Percentiles rank a stretch among this genome's conserved stretches.
phyloP scores from a whole-genome alignment of 2,329 filamentous ascomycete species.

The Diplodia sapinea region DNA sequence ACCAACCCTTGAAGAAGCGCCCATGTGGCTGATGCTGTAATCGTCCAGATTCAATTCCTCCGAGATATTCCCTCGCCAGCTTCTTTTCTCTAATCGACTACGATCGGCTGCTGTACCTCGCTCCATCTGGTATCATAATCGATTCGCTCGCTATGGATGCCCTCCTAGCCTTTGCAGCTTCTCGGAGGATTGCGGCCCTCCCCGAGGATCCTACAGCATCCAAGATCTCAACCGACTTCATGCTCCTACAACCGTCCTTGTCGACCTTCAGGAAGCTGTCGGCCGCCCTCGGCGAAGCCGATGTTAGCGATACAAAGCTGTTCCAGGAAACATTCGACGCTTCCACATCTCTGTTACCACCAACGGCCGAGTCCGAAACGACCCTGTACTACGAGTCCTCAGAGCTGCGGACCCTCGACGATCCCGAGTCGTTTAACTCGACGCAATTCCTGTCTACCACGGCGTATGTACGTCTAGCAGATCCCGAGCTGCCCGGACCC shows the following conservation, averaged over 20 bases:
- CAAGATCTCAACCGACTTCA: constrained; percentile 46
- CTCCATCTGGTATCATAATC: constrained; percentile 53
- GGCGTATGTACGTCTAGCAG: constrained; percentile 55
- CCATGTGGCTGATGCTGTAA: not conserved
- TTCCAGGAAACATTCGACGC: constrained; percentile 43
- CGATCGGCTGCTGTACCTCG: constrained; percentile 53
- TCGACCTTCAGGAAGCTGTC: constrained; percentile 43
- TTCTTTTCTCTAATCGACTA: constrained; percentile 53
- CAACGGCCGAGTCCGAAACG: constrained; percentile 43
- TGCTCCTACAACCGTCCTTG: constrained; percentile 46
- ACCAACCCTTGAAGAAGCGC: not conserved
- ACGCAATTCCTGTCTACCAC: constrained; percentile 51
- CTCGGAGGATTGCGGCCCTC: constrained; percentile 45
- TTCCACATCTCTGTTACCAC: constrained; percentile 43
- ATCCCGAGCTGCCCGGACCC: constrained; percentile 57
- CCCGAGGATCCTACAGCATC: constrained; percentile 42
- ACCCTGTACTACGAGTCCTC: constrained; percentile 48
- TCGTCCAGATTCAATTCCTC: constrained; percentile 35
- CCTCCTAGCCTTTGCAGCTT: constrained; percentile 49
- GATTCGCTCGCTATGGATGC: constrained; percentile 55
- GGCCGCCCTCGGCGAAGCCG: constrained; percentile 36
- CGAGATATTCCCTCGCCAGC: constrained; percentile 53
- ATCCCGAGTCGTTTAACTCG: constrained; percentile 49
- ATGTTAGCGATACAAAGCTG: constrained; percentile 41
- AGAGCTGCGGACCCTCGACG: constrained; percentile 36